Percentiles rank a stretch among this genome's conserved stretches.
Conservation (phyloP, 192 early-diverging fungal species). For the Backusella mclennaniae region DNA sequence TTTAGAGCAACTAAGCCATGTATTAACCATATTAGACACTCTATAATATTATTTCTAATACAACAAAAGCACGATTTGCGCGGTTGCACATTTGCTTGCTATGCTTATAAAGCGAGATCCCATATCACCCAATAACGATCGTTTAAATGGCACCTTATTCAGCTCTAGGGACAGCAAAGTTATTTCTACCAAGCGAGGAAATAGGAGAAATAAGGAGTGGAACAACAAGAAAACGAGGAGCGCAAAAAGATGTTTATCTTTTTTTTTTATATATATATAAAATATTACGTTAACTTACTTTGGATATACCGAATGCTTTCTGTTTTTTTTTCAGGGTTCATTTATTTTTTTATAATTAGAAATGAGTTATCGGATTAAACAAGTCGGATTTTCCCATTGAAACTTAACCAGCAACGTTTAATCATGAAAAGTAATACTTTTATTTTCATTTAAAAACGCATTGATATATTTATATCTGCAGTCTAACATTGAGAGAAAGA, state of each 20-base stretch:
- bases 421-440: too few relatives aligned
- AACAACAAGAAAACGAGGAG: not conserved
- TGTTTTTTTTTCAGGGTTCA: slow-evolving; percentile 2
- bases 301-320: not conserved
- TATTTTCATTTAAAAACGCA: too few relatives aligned
- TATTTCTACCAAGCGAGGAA: not conserved
- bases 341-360: not conserved
- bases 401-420: too few relatives aligned
- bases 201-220: slow-evolving; percentile 1
- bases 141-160: not conserved
- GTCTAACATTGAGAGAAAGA: not conserved
- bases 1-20: too few relatives aligned
- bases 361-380: not conserved
- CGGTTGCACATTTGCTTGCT: not conserved
- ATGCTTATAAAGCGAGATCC: not conserved
- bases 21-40: too few relatives aligned
- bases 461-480: not conserved
- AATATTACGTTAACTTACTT: not conserved
- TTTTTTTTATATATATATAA: not conserved
- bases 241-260: not conserved
- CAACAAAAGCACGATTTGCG: not conserved
- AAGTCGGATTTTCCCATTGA: not conserved
- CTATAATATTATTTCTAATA: too few relatives aligned
- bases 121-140: not conserved
- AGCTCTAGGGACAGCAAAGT: not conserved